Base-by-base conservation (phyloP, 305 asterid species). In the Rubia peregrina region DNA sequence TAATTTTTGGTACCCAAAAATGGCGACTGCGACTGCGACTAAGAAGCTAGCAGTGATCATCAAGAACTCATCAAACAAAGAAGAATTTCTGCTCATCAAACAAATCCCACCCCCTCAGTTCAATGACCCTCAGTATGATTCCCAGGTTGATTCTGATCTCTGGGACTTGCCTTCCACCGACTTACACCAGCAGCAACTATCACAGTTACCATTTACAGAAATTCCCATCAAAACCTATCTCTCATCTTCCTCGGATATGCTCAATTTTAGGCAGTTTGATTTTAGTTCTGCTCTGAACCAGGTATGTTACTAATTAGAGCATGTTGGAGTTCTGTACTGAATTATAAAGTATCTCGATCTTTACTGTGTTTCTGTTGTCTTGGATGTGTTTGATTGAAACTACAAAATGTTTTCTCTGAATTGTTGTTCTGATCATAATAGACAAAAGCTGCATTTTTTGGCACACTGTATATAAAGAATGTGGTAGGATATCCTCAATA, bases 161-260 rank as follows among this genome's bases (percentile, higher is more conserved):
- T 93, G 96, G 97, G 98, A 93, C 83, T 84, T 93, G 81, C 98
- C 97, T 57, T 85, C 83, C 59, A 74, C 81, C 1, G 79, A 79
- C 61, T 82, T 92, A 65, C 75, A 79, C 63, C 78, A 70, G 53
- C 56, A 73, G 17, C 60, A 53, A 49, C 4, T 30, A 30, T 30
- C 36, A 30, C 36, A 30, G 36, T 30, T 30, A 30, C 42, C 64
- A 19, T 69, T 40, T 48, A 41, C 75, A 36, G 78, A 43, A 22
- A 51, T 77, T 73, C 78, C 75, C 55, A 41, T 83, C 65, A 82
- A 76, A 83, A 74, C 75, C 42, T 74, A 68, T 65, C 88, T 76
- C 16, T 78, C 48, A 61, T 66, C 80, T 26, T 63, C 44, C 60
- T 56, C 68, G 5, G 48, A 73, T 49, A 67, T 72, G 74, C 77